phyloP scores from a whole-genome alignment of 2,329 filamentous ascomycete genomes.

The Pseudonectria foliicola region DNA sequence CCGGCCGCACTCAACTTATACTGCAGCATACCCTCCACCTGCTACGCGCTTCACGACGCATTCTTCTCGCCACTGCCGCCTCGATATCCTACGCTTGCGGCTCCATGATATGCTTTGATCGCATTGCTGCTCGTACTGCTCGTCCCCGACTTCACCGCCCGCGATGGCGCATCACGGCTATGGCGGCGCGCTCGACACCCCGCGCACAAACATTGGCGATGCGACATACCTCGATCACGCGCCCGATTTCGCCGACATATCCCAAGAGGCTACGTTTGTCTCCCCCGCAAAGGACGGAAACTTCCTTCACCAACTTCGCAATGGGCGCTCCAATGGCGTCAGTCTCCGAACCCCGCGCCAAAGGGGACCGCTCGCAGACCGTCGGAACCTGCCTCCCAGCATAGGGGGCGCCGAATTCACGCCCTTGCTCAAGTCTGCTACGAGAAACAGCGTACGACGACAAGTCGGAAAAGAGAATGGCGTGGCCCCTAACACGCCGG shows the following conservation, averaged over 20 bases:
- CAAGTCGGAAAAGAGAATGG: constrained; percentile 54
- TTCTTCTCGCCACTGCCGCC: not conserved
- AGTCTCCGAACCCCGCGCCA: constrained; percentile 68
- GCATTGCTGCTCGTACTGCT: constrained; percentile 9
- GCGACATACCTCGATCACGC: constrained; percentile 67
- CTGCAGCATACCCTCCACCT: no score
- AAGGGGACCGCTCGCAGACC: constrained; percentile 61
- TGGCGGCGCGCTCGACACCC: constrained; percentile 67
- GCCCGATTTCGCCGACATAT: constrained; percentile 69
- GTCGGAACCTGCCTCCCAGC: constrained; percentile 61
- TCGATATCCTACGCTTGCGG: no score
- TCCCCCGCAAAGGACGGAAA: constrained; percentile 65
- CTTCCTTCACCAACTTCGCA: constrained; percentile 66
- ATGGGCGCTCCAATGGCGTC: constrained; percentile 50
- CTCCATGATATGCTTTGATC: constrained; percentile 13
- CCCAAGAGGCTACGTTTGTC: constrained; percentile 79
- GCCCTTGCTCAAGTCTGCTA: constrained; percentile 78
- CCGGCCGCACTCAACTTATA: no score
- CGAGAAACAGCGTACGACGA: constrained; percentile 61
- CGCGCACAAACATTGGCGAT: constrained; percentile 77
- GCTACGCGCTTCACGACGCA: not conserved
- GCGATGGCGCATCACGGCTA: constrained; percentile 59
- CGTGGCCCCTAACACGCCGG: constrained; percentile 60
- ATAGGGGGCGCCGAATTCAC: constrained; percentile 78
- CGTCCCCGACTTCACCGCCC: constrained; percentile 8